phyloP scores from a whole-genome alignment of 441 rosid species.

The Croton setiger region DNA sequence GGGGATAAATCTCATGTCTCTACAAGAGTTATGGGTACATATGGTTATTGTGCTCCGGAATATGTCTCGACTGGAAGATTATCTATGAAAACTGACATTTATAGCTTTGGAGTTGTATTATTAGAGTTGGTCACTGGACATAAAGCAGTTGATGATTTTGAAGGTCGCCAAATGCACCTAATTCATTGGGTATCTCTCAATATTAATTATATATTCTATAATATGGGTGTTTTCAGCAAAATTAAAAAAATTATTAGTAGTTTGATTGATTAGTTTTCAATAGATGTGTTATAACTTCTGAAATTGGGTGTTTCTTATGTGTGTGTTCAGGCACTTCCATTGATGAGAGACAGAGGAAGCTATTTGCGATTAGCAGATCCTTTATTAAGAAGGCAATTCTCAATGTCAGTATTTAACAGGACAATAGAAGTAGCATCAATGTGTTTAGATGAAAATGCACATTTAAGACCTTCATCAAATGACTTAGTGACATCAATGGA shows the following conservation, averaged over 20 bases:
- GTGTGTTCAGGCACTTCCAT: conserved; percentile 62
- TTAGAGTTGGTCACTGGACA: conserved; percentile 88
- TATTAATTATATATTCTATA: too few species aligned
- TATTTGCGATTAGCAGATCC: conserved; percentile 78
- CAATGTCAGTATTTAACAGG: conserved; percentile 61
- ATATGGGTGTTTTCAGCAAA: too few species aligned
- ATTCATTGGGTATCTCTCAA: conserved; percentile 52
- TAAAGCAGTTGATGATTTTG: conserved; percentile 61
- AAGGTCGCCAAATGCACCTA: conserved; percentile 67
- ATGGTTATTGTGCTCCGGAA: conserved; percentile 96
- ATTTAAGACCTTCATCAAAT: conserved; percentile 67
- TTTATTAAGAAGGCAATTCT: conserved; percentile 52
- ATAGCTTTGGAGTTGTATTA: conserved; percentile 80
- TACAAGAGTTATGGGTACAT: conserved; percentile 93
- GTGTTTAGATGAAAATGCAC: conserved; percentile 80
- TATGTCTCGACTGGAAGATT: conserved; percentile 86
- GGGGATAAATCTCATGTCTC: conserved; percentile 93
- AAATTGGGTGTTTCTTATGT: too few species aligned
- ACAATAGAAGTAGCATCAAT: conserved; percentile 79
- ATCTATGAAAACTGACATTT: conserved; percentile 87
- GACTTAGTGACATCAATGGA: conserved; percentile 86
- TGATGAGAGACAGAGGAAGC: conserved; percentile 66
- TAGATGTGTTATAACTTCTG: too few species aligned
- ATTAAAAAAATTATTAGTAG: too few species aligned
- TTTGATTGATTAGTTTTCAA: too few species aligned